A percentile compares a stretch with the other conserved stretches of the same genome.
phyloP scores from a whole-genome alignment of 306 rosid species.

The Begonia masoniana region DNA sequence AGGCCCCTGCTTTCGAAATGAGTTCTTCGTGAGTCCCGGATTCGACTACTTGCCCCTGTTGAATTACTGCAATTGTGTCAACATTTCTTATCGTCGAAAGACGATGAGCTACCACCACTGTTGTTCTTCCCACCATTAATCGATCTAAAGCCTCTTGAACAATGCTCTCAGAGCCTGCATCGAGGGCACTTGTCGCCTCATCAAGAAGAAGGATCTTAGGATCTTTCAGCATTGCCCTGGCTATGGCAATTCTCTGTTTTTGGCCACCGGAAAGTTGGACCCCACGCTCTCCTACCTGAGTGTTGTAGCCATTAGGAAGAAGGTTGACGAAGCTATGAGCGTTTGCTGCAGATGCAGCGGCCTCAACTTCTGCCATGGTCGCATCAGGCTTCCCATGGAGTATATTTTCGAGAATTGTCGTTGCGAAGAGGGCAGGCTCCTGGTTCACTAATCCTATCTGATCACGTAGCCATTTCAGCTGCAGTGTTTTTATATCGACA shows the following conservation, averaged over 20 bases:
- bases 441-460: slow-evolving; percentile 97
- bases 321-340: slow-evolving; percentile 86
- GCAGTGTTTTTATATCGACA: slow-evolving; percentile 72
- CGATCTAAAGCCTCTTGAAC: slow-evolving; percentile 98
- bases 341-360: slow-evolving; percentile 79
- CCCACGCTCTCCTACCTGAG: slow-evolving; percentile 99
- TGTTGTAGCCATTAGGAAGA: slow-evolving; percentile 83
- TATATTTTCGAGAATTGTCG: slow-evolving; percentile 88
- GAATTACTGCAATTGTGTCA: slow-evolving; percentile 82
- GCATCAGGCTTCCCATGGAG: slow-evolving; percentile 88
- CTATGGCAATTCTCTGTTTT: slow-evolving; percentile 93
- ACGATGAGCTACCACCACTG: slow-evolving; percentile 90
- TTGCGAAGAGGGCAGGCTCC: slow-evolving; percentile 95
- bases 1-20: slow-evolving; percentile 65
- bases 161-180: slow-evolving; percentile 88
- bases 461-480: slow-evolving; percentile 83
- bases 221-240: slow-evolving; percentile 94
- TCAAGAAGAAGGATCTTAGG: slow-evolving; percentile 91
- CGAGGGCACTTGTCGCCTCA: slow-evolving; percentile 98
- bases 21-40: slow-evolving; percentile 96
- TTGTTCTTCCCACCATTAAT: slow-evolving; percentile 88
- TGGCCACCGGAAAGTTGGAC: slow-evolving; percentile 96
- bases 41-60: slow-evolving; percentile 93
- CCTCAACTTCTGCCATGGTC: slow-evolving; percentile 84
- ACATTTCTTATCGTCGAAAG: slow-evolving; percentile 85